Conservation (phyloP, 75 land plant species). For the Pinus taeda region DNA sequence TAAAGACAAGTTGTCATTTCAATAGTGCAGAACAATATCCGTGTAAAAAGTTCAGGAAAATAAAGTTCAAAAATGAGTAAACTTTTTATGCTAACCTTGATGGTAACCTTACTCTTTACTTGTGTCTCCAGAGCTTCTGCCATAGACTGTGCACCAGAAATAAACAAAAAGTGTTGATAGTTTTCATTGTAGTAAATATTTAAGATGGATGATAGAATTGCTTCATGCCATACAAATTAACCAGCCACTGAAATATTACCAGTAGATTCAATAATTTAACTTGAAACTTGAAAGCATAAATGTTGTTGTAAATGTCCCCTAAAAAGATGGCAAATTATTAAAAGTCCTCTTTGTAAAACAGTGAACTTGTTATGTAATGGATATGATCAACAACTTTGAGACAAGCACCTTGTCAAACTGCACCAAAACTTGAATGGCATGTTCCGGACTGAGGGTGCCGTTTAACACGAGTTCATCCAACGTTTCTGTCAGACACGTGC, state of each 20-base stretch:
- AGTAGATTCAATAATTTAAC: not conserved
- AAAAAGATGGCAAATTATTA: too few relatives aligned
- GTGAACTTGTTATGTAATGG: too few relatives aligned
- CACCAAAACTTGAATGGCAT: conserved; percentile 88
- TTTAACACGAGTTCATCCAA: conserved; percentile 87
- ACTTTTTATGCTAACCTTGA: conserved; percentile 55
- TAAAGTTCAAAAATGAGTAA: not conserved
- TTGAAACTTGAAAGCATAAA: too few relatives aligned
- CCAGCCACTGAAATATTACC: not conserved
- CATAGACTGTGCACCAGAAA: conserved; percentile 60
- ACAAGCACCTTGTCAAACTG: conserved; percentile 85
- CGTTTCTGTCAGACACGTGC: conserved; percentile 85
- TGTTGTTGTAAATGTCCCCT: too few relatives aligned
- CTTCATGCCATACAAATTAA: not conserved
- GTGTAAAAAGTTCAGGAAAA: too few relatives aligned
- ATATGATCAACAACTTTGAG: too few relatives aligned
- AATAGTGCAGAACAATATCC: not conserved
- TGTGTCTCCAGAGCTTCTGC: conserved; percentile 84
- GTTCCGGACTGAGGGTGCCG: conserved; percentile 81
- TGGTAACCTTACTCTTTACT: conserved; percentile 79
- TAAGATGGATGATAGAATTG: too few relatives aligned
- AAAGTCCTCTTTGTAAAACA: too few relatives aligned
- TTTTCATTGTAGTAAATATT: too few relatives aligned
- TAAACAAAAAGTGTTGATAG: not conserved
- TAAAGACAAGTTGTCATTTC: not conserved